A percentile compares a stretch with the other conserved stretches of the same genome.
Conservation (phyloP, 768 basidiomycete genomes). For the Fistulinella prunicolor region DNA sequence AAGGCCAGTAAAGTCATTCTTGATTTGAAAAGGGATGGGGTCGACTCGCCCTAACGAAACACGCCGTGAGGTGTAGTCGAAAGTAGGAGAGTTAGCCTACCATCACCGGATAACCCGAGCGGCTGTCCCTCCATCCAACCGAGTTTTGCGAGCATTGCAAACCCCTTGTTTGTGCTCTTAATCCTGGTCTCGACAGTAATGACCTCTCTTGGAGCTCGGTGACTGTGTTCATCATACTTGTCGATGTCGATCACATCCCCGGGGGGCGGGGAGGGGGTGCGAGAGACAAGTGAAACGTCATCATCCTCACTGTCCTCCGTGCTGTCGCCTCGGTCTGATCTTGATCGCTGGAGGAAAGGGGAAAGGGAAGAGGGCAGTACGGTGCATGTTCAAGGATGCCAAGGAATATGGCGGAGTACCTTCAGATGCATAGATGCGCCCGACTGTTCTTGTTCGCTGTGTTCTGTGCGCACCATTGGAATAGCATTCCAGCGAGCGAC, state of each 20-base stretch:
- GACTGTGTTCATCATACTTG: slow-evolving; percentile 66
- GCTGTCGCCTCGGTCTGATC: slow-evolving; percentile 35
- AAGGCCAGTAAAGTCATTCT: slow-evolving; percentile 73
- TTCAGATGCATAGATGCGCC: slow-evolving; percentile 41
- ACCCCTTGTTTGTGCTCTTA: slow-evolving; percentile 76
- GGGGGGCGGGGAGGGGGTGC: slow-evolving; percentile 67
- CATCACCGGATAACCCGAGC: slow-evolving; percentile 72
- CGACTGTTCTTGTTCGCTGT: slow-evolving; percentile 19
- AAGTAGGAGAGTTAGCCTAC: slow-evolving; percentile 35
- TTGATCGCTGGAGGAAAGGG: slow-evolving; percentile 61
- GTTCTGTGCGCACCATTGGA: slow-evolving; percentile 41
- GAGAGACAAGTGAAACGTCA: slow-evolving; percentile 68
- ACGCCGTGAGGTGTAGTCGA: background rate
- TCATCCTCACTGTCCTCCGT: slow-evolving; percentile 57
- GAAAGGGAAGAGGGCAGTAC: slow-evolving; percentile 54
- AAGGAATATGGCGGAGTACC: slow-evolving; percentile 63
- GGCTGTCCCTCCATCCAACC: slow-evolving; percentile 83
- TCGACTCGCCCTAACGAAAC: slow-evolving; percentile 67
- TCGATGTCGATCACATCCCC: slow-evolving; percentile 52
- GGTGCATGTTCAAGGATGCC: slow-evolving; percentile 41
- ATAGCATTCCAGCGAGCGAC: slow-evolving; percentile 76
- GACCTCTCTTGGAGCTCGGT: slow-evolving; percentile 52
- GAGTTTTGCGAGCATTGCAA: slow-evolving; percentile 73
- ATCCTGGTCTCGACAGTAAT: slow-evolving; percentile 83
- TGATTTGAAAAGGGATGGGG: slow-evolving; percentile 78